These are phyloP conservation scores for Lanmaoa rubissima DNA, from an alignment of 768 basidiomycete species.

Conservation along the genomic window DNA sequence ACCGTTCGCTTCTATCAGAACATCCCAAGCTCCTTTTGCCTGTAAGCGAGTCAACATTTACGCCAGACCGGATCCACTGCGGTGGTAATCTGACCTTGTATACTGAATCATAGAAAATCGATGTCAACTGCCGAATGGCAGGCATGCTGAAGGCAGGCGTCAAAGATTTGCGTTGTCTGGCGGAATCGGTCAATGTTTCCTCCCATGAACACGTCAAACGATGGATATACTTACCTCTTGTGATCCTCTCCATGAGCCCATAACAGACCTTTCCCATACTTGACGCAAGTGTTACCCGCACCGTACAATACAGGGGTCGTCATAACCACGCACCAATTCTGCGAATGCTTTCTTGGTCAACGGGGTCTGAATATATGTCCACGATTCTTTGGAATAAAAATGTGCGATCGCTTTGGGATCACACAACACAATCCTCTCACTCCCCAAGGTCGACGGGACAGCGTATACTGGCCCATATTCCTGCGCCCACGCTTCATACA, in stretches of 20 bases:
- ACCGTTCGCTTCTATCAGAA: constrained; percentile 12
- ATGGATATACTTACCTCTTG: constrained; percentile 31
- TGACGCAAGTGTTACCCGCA: background rate
- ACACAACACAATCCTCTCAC: constrained; percentile 19
- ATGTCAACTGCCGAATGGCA: constrained; percentile 35
- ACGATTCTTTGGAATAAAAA: constrained; percentile 11
- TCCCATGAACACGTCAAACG: background rate
- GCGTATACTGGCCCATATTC: constrained; percentile 20
- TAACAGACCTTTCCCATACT: constrained; percentile 31
- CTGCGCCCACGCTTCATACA: constrained; percentile 24
- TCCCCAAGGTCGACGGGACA: constrained; percentile 15
- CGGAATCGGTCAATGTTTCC: background rate
- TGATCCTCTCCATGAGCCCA: constrained; percentile 44
- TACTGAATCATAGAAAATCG: constrained; percentile 39
- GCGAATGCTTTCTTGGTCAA: constrained; percentile 35
- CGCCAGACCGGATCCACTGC: background rate
- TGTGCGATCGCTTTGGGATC: constrained; percentile 40
- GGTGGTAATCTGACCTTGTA: constrained; percentile 6
- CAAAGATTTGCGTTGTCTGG: constrained; percentile 38
- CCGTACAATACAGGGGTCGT: background rate
- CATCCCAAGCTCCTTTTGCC: constrained; percentile 32
- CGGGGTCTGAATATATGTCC: constrained; percentile 42
- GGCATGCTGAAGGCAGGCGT: constrained; percentile 39
- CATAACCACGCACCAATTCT: background rate
- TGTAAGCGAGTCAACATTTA: background rate